These are phyloP conservation scores for Phialophora verrucosa DNA, from an alignment of 2,329 filamentous ascomycete species.

Conservation along the genomic window DNA sequence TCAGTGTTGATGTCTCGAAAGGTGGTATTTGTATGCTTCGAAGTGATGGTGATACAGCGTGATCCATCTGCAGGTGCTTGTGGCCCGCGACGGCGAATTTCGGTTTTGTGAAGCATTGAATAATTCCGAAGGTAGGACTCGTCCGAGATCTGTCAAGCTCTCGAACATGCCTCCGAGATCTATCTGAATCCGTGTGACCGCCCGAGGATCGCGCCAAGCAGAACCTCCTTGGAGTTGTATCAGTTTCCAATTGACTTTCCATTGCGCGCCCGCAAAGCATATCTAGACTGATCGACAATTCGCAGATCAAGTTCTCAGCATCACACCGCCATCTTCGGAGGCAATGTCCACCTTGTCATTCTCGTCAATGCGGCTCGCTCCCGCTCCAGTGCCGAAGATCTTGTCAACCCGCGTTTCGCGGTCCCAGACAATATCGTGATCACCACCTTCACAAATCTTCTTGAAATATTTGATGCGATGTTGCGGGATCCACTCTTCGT, in stretches of 20 bases:
- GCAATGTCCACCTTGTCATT: slow-evolving; percentile 6
- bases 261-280: neutral
- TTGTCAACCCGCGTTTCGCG: slow-evolving; percentile 54
- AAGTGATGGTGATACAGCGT: slow-evolving; percentile 1
- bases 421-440: slow-evolving; percentile 57
- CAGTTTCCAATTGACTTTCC: neutral
- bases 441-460: slow-evolving; percentile 41
- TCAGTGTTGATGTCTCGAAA: neutral
- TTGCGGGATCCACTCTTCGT: slow-evolving; percentile 63
- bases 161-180: neutral
- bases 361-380: slow-evolving; percentile 6
- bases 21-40: slow-evolving; percentile 1
- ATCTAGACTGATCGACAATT: neutral
- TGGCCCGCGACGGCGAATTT: neutral
- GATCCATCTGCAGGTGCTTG: neutral
- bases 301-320: slow-evolving; percentile 11
- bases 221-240: slow-evolving; percentile 3
- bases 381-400: slow-evolving; percentile 47
- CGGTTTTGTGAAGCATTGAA: slow-evolving; percentile 3
- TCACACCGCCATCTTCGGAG: slow-evolving; percentile 22
- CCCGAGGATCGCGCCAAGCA: neutral
- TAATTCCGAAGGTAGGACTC: neutral
- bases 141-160: slow-evolving; percentile 1
- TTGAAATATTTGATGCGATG: slow-evolving; percentile 61
- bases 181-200: neutral